Base-by-base conservation (phyloP, 768 basidiomycete species). In the Porpolomopsis calyptriformis region DNA sequence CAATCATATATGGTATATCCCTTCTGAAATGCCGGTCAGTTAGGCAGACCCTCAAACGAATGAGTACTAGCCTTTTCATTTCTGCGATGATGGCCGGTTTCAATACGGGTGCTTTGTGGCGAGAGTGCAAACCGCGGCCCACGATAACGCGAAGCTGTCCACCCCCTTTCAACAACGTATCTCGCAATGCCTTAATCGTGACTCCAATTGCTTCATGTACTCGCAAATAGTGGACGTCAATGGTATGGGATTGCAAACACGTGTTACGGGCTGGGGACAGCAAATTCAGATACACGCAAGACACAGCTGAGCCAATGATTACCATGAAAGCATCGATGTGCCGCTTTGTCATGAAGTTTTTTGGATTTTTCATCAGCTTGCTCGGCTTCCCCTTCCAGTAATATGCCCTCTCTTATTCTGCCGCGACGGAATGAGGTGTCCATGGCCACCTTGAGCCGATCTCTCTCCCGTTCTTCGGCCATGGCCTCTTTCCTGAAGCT, bases 61-160 rank as follows among this genome's bases (percentile, higher is more conserved):
- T 19, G 25, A n/a, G 44, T 24, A 10, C 53, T 35, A 54, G 84
- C 85, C 77, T 80, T 40, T 71, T 59, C 80, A 93, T 82, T 44
- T 85, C 71, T 40, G 76, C 74, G 53, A 80, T 77, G 31, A 97
- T 78, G 1, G 83, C 84, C 10, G 84, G 82, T 57, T 86, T 91
- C 55, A 98, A 67, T 58, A 87, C 87, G 1, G 88, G 81, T 8
- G 76, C 68, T 40, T 80, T 75, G 4, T 72, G 67, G 4, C 70
- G 61, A 2, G 86, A 90, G 63, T 97, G 93, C 26, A 84, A 60
- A 2, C 93, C 93, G 59, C 88, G 92, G 16, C 87, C 87, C 1
- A 73, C 71, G 51, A 77, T 74, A 2, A 77, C 67, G 7, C 58
- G 59, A 27, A 77, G 55, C 4, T 56, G 55, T 1, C 56, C 52